Base-by-base conservation (phyloP, 2,329 filamentous ascomycete species). In the Aspergillus bombycis region DNA sequence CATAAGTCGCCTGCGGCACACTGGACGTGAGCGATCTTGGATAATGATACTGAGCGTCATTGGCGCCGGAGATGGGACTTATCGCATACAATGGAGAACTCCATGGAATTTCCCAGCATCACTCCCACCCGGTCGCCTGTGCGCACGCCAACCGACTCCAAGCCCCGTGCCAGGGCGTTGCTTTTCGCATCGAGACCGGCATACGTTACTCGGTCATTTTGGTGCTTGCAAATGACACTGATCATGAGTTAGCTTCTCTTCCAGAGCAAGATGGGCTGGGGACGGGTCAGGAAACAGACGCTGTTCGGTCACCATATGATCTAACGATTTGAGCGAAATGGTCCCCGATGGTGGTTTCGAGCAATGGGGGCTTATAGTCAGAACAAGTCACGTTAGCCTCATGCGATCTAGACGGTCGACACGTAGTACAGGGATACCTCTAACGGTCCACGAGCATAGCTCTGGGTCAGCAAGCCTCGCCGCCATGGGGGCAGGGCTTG, bases 41-140 rank as follows among this genome's bases (percentile, higher is more conserved):
- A 4, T 50, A 21, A 23, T 26, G 26, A 21, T 50, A 32, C 23
- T 11, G 16, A 6, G 34, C n/a, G 16, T n/a, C n/a, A 36, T 28
- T 10, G 52, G 21, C 43, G 43, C 43, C n/a, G n/a, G 19, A 11
- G 32, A 14, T 30, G 34, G 7, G 2, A 28, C 30, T 34, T 7
- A 50, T 52, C 10, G 48, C 82, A 72, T 77, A 95, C 85, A 57
- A 90, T 89, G 3, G 92, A 92, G 75, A 92, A 94, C 77, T 97
- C 93, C 69, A 90, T 82, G 48, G 88, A 89, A 78, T 97, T 98
- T 19, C 94, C 94, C 58, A 97, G 81, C 64, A 90, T 94, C 30
- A 97, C 88, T 16, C 92, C 94, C 12, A 98, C 91, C 36, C 93
- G 86, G 74, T 96, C 90, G 6, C 93, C 93, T 72, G 94, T 96